Evolutionary conservation across 345 rosid genomes (phyloP).

Genomic region (Salix viminalis): DNA sequence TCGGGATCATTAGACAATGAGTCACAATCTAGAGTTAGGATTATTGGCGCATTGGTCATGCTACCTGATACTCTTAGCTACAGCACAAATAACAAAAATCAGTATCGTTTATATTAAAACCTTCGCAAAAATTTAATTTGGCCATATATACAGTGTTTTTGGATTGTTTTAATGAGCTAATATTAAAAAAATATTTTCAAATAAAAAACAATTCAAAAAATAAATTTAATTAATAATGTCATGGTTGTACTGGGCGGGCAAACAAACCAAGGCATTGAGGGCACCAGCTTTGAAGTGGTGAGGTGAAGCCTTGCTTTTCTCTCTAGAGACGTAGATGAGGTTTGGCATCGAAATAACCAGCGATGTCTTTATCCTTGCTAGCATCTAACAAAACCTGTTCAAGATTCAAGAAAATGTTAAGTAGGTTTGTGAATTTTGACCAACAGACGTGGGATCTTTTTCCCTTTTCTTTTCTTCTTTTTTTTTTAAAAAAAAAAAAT

Average conservation of each 20-base stretch:
- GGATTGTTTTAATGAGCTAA: too few species aligned
- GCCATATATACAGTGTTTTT: too few species aligned
- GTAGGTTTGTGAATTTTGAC: too few species aligned
- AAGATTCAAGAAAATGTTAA: neutral
- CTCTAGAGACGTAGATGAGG: slow-evolving; percentile 60
- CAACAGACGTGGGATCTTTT: too few species aligned
- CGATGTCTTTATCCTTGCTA: slow-evolving; percentile 35
- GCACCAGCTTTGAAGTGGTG: slow-evolving; percentile 88
- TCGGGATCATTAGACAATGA: slow-evolving; percentile 67
- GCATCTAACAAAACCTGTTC: slow-evolving; percentile 46
- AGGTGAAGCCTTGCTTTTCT: slow-evolving; percentile 43
- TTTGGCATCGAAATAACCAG: slow-evolving; percentile 45
- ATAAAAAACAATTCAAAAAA: too few species aligned
- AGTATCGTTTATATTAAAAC: too few species aligned
- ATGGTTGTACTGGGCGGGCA: neutral
- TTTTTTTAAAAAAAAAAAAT: too few species aligned
- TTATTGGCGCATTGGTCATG: slow-evolving; percentile 63
- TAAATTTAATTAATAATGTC: too few species aligned
- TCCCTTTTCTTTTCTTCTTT: too few species aligned
- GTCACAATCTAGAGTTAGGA: slow-evolving; percentile 78
- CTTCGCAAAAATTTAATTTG: too few species aligned
- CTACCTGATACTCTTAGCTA: slow-evolving; percentile 69
- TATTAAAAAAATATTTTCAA: too few species aligned
- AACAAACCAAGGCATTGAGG: slow-evolving; percentile 56
- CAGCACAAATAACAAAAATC: neutral